phyloP scores from a whole-genome alignment of 371 early-diverging fungal genomes.

The Funneliformis caledonium region DNA sequence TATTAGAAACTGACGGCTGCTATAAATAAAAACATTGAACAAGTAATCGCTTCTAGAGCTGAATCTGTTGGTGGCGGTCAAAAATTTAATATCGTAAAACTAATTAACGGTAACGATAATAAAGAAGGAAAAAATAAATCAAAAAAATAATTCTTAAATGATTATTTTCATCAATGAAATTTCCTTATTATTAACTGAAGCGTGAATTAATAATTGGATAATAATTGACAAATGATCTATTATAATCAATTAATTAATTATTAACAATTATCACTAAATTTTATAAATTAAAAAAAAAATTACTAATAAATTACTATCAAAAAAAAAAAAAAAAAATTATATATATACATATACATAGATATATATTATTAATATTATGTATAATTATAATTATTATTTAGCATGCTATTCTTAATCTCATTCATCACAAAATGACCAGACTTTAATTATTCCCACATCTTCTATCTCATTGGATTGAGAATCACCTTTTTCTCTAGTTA shows the following conservation, averaged over 20 bases:
- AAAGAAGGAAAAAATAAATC: neutral
- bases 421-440: conserved; percentile 42
- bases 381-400: neutral
- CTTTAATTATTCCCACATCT: conserved; percentile 36
- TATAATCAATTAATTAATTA: no score
- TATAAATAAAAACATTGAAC: conserved; percentile 32
- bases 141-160: neutral
- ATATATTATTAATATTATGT: neutral
- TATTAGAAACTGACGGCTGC: conserved; percentile 17
- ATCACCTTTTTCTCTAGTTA: neutral
- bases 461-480: neutral
- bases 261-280: no score
- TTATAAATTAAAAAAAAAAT: no score
- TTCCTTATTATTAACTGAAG: no score
- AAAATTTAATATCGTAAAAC: conserved; percentile 14
- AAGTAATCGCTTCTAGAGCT: conserved; percentile 32
- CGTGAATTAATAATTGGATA: no score
- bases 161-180: no score
- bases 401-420: neutral
- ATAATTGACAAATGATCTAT: no score
- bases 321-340: no score
- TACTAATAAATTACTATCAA: no score
- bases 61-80: conserved; percentile 11
- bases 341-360: no score
- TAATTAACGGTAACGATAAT: neutral